Percentiles rank a stretch among this genome's conserved stretches.
Evolutionary conservation across 2,329 filamentous ascomycete genomes (phyloP).

Genomic region (Penicillium sp.): DNA sequence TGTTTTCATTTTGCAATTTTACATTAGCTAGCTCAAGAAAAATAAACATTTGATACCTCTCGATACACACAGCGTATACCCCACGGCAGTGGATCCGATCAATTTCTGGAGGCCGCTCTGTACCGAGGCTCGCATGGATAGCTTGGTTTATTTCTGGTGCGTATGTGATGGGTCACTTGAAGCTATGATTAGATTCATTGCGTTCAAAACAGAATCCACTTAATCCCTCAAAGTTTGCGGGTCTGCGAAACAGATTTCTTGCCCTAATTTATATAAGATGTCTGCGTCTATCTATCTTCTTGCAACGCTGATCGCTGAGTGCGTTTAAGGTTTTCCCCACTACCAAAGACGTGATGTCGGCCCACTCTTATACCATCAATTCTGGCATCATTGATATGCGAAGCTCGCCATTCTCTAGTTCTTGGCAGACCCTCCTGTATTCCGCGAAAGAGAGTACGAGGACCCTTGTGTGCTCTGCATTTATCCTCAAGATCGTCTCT

Average conservation of each 20-base stretch:
- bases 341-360: slow-evolving; percentile 19
- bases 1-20: not conserved
- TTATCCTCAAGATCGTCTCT: slow-evolving; percentile 5
- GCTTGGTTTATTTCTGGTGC: too few species aligned
- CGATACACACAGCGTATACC: not conserved
- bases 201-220: too few species aligned
- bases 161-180: too few species aligned
- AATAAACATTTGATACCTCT: not conserved
- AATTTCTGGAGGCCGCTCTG: too few species aligned
- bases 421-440: not conserved
- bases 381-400: slow-evolving; percentile 16
- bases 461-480: not conserved
- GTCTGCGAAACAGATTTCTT: too few species aligned
- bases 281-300: not conserved
- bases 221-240: too few species aligned
- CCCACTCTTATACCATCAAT: slow-evolving; percentile 17
- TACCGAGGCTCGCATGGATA: too few species aligned
- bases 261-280: too few species aligned
- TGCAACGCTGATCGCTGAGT: not conserved
- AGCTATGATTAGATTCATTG: too few species aligned
- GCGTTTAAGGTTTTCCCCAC: not conserved
- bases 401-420: slow-evolving; percentile 15
- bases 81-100: too few species aligned
- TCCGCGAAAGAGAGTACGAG: slow-evolving; percentile 1
- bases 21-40: not conserved